A percentile compares a stretch with the other conserved stretches of the same genome.
Conservation (phyloP, 345 rosid species). For the Arabidopsis thaliana region DNA sequence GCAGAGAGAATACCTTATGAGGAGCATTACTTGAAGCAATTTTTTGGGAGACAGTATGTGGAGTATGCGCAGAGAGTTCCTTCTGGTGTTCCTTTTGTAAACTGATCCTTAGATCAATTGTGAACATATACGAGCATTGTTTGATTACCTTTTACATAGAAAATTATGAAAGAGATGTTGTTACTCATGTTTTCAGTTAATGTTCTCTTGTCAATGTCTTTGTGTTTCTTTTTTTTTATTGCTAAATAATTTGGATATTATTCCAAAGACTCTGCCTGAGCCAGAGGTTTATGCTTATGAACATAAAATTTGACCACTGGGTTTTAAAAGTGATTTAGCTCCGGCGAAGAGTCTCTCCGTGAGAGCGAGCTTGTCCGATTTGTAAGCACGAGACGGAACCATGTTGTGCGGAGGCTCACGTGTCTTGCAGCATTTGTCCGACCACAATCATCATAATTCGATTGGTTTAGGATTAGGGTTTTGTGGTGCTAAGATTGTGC, state of each 20-base stretch:
- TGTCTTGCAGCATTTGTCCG: slow-evolving; percentile 63
- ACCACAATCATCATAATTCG: slow-evolving; percentile 39
- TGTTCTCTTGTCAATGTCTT: slow-evolving; percentile 6
- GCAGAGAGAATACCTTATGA: slow-evolving; percentile 64
- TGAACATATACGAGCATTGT: neutral
- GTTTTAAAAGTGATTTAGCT: slow-evolving; percentile 12
- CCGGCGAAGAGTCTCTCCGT: slow-evolving; percentile 37
- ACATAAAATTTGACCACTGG: neutral
- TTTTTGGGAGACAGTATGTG: slow-evolving; percentile 61
- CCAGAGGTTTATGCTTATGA: neutral
- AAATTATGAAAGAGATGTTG: neutral
- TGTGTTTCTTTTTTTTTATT: too few species aligned
- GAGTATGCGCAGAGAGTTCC: slow-evolving; percentile 59
- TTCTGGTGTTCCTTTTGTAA: slow-evolving; percentile 74
- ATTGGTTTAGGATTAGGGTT: slow-evolving; percentile 55
- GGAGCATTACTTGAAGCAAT: slow-evolving; percentile 68
- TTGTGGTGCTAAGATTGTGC: slow-evolving; percentile 52
- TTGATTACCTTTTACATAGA: neutral
- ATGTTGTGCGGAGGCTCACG: slow-evolving; percentile 80
- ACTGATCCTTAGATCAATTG: slow-evolving; percentile 43
- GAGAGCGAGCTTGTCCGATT: slow-evolving; percentile 22
- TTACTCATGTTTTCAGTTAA: neutral
- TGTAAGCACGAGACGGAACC: slow-evolving; percentile 13
- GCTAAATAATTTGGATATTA: neutral
- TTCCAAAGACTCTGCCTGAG: neutral